phyloP scores from a whole-genome alignment of 73 alveolate species.

The Tetrahymena borealis region DNA sequence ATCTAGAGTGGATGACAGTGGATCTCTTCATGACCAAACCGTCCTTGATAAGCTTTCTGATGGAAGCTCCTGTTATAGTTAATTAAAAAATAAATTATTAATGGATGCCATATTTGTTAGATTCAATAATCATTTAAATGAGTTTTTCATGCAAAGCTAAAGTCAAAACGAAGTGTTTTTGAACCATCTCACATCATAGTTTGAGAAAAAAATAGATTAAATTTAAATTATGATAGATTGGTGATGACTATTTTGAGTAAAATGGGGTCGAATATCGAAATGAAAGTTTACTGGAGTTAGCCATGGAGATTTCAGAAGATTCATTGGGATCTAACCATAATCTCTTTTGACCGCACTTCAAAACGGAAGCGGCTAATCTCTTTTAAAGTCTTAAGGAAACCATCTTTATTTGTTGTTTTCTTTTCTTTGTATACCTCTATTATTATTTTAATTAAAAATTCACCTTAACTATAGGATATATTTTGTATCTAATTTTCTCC shows the following conservation, averaged over 20 bases:
- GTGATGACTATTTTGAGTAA: slow-evolving; percentile 50
- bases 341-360: slow-evolving; percentile 86
- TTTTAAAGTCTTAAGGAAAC: slow-evolving; percentile 78
- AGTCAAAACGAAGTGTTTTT: slow-evolving; percentile 18
- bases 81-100: neutral
- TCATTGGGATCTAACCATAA: slow-evolving; percentile 98
- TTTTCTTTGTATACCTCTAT: neutral
- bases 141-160: slow-evolving; percentile 56
- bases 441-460: neutral
- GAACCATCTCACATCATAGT: neutral
- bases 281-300: slow-evolving; percentile 87
- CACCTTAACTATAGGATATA: slow-evolving; percentile 1
- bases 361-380: slow-evolving; percentile 85
- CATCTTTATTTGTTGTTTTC: slow-evolving; percentile 50
- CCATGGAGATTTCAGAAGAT: slow-evolving; percentile 87
- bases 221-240: neutral
- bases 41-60: slow-evolving; percentile 90
- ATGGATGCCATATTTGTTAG: neutral
- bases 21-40: slow-evolving; percentile 94
- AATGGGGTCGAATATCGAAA: slow-evolving; percentile 65
- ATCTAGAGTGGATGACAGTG: slow-evolving; percentile 91
- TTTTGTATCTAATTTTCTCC: slow-evolving; percentile 1
- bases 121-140: neutral
- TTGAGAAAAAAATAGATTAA: neutral
- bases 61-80: slow-evolving; percentile 41